Conservation (phyloP, 805 yeast species). For the Candida pini region DNA sequence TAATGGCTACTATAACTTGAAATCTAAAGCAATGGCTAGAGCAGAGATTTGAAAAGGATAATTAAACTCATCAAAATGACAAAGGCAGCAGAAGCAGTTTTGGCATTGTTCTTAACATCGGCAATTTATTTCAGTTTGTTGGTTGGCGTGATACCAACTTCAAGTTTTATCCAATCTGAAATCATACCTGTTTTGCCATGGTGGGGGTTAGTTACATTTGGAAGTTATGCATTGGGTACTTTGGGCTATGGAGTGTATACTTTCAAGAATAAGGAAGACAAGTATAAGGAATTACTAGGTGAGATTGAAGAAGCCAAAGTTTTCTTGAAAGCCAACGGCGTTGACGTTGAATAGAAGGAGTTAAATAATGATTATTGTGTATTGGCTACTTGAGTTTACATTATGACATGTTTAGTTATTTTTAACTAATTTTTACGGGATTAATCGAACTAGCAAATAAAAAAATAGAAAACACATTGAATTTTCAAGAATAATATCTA, state of each 20-base stretch:
- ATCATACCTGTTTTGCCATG: conserved; percentile 63
- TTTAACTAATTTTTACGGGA: too few relatives aligned
- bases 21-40: too few relatives aligned
- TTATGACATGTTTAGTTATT: too few relatives aligned
- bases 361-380: too few relatives aligned
- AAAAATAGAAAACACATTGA: too few relatives aligned
- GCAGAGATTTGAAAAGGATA: too few relatives aligned
- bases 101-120: conserved; percentile 38
- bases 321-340: conserved; percentile 50
- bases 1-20: too few relatives aligned
- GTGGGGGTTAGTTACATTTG: conserved; percentile 66
- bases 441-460: too few relatives aligned
- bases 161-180: conserved; percentile 41
- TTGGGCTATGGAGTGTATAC: conserved; percentile 65
- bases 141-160: conserved; percentile 50
- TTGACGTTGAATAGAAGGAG: conserved; percentile 37
- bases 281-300: conserved; percentile 53
- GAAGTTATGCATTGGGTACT: conserved; percentile 61
- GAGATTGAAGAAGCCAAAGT: conserved; percentile 60
- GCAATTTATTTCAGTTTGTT: conserved; percentile 50
- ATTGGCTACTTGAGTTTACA: too few relatives aligned
- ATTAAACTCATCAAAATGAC: too few relatives aligned
- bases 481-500: too few relatives aligned
- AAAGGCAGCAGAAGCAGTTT: conserved; percentile 56
- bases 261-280: conserved; percentile 65